Base-by-base conservation (phyloP, 2,329 filamentous ascomycete genomes). In the Arthrocladium fulminans region DNA sequence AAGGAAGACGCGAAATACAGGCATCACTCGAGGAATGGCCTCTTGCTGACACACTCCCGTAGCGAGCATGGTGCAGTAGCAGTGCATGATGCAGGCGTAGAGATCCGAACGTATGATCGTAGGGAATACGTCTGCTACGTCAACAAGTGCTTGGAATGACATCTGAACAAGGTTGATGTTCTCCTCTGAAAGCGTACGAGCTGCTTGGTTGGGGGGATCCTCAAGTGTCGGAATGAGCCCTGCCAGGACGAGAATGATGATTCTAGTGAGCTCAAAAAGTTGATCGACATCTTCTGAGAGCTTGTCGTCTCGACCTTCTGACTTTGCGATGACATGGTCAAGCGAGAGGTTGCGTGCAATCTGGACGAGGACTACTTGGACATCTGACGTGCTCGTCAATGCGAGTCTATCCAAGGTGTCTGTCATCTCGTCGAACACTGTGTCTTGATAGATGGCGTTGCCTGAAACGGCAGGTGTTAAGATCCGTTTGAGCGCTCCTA, bases 261-360 rank as follows among this genome's bases (percentile, higher is more conserved):
- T 95, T 54, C 92, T 80, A 0, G 92, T 98, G 40, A 98, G 74
- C 67, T 98, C 92, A 60, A 98, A 98, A 0, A 98, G 76, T 67
- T 98, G 92, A 62, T 98, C 92, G 54, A 98, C 95, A 62, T 98
- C 92, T 61, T 98, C 92, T 0, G 88, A 94, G 9, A 98, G 72
- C 63, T 92, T 84, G 45, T 88, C 85, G 32, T 83, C 80, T 24
- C 75, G 70, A 53, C 78, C 74, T 54, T 80, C 74, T 57, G 79
- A 80, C 53, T 86, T 80, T 2, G 92, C 90, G 1, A 89, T 94
- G 2, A 90, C 90, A 65, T 98, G 92, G 2, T 87, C 84, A 15
- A 97, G 76, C 59, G 90, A 96, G 13, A 98, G 73, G 42, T 88
- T 89, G 48, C 89, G 79, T 1, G 89, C 89, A 59, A 97, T 96